Evolutionary conservation across 2,329 filamentous ascomycete genomes (phyloP).

Genomic region (Hymenoscyphus fructigenus): DNA sequence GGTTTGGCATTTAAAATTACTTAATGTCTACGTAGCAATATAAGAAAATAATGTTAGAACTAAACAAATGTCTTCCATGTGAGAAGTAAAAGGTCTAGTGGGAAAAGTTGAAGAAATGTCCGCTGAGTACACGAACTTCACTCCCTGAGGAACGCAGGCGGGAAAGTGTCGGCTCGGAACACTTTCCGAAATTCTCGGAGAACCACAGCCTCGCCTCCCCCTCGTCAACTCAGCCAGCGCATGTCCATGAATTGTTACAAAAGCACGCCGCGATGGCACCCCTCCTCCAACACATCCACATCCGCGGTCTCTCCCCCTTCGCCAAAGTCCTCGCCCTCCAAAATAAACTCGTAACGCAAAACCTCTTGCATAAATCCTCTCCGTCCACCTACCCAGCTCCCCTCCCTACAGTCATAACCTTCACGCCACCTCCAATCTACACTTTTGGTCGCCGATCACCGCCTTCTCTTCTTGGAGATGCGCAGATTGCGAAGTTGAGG

Average conservation of each 20-base stretch:
- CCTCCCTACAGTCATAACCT: slow-evolving; percentile 73
- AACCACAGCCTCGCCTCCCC: background rate
- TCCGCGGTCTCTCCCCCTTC: slow-evolving; percentile 55
- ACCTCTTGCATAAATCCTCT: slow-evolving; percentile 58
- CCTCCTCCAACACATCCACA: slow-evolving; percentile 58
- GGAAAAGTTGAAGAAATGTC: too few relatives aligned
- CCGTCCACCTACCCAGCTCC: slow-evolving; percentile 44
- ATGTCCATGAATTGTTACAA: background rate
- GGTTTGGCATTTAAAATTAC: slow-evolving; percentile 5
- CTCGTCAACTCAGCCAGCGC: background rate
- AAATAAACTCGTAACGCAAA: slow-evolving; percentile 51
- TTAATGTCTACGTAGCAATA: slow-evolving; percentile 9
- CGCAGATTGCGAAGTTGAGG: background rate
- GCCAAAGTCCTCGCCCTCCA: slow-evolving; percentile 55
- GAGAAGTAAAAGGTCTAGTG: background rate
- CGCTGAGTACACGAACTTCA: too few relatives aligned
- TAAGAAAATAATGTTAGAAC: background rate
- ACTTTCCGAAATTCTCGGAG: background rate
- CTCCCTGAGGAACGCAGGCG: background rate
- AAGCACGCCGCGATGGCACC: background rate
- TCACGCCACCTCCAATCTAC: slow-evolving; percentile 80
- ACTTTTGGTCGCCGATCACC: slow-evolving; percentile 76
- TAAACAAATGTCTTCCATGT: background rate
- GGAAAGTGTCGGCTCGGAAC: background rate
- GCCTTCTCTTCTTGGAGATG: slow-evolving; percentile 48